Conservation (phyloP, 2,329 filamentous ascomycete species). For the Aureobasidium namibiae region DNA sequence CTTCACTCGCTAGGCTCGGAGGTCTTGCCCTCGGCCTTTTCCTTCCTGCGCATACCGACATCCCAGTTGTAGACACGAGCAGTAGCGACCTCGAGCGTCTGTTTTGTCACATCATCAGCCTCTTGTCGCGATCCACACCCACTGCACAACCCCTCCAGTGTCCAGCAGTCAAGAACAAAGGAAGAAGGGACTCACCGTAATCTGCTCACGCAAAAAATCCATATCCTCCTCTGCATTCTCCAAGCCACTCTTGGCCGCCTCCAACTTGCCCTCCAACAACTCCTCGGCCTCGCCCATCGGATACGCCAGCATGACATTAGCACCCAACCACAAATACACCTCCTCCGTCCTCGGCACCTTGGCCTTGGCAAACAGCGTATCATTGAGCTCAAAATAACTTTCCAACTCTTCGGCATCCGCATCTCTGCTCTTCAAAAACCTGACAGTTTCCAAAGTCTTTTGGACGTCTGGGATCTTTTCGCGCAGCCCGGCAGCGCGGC, state of each 20-base stretch:
- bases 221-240: constrained; percentile 92
- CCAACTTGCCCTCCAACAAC: constrained; percentile 68
- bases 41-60: constrained; percentile 88
- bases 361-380: constrained; percentile 88
- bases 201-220: constrained; percentile 91
- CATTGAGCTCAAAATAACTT: constrained; percentile 92
- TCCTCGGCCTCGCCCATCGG: constrained; percentile 78
- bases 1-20: not conserved
- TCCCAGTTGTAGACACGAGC: constrained; percentile 99
- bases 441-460: constrained; percentile 88
- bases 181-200: constrained; percentile 58
- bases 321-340: constrained; percentile 96
- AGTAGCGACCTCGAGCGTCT: constrained; percentile 95
- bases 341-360: constrained; percentile 75
- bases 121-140: not conserved
- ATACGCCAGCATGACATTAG: constrained; percentile 96
- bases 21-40: constrained; percentile 45
- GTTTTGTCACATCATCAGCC: constrained; percentile 15
- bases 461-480: constrained; percentile 97
- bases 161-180: not conserved
- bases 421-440: constrained; percentile 70
- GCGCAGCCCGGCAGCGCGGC: constrained; percentile 69
- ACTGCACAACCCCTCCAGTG: too few relatives aligned
- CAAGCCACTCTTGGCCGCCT: constrained; percentile 69
- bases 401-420: constrained; percentile 66